phyloP scores from a whole-genome alignment of 2,329 filamentous ascomycete genomes.

The Hypoxylon sp. region DNA sequence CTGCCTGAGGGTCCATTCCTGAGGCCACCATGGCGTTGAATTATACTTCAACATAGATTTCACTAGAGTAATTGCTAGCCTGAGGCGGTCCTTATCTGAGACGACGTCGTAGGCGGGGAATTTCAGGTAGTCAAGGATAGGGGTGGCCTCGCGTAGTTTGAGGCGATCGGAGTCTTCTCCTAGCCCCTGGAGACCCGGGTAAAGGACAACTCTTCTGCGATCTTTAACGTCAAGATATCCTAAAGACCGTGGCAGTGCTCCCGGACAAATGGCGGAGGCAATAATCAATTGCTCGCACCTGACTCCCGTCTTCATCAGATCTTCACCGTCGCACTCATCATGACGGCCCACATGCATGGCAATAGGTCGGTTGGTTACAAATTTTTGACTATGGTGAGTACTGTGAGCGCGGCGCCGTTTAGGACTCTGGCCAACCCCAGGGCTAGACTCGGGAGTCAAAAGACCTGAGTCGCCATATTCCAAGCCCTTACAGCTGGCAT shows the following conservation, averaged over 20 bases:
- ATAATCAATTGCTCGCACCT: neutral
- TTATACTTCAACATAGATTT: conserved; percentile 32
- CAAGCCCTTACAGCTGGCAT: conserved; percentile 7
- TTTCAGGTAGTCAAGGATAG: neutral
- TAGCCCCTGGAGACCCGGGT: neutral
- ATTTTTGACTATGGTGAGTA: neutral
- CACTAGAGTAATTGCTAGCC: conserved; percentile 21
- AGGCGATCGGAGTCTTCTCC: neutral
- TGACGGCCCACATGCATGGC: neutral
- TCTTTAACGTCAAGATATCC: conserved; percentile 8
- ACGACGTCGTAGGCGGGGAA: conserved; percentile 1
- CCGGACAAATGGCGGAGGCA: neutral
- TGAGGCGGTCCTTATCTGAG: conserved; percentile 12
- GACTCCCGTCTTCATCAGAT: neutral
- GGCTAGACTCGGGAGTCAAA: neutral
- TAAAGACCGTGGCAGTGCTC: neutral
- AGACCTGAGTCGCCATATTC: neutral
- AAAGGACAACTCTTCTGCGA: neutral
- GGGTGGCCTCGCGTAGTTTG: neutral
- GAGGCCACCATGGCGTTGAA: conserved; percentile 35
- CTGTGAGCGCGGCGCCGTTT: neutral
- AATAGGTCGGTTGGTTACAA: neutral
- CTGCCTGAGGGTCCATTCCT: conserved; percentile 3
- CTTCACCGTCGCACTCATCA: neutral
- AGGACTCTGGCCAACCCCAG: neutral